Percentiles rank a stretch among this genome's conserved stretches.
phyloP scores from a whole-genome alignment of 2,329 filamentous ascomycete genomes.

The Didymella pomorum region DNA sequence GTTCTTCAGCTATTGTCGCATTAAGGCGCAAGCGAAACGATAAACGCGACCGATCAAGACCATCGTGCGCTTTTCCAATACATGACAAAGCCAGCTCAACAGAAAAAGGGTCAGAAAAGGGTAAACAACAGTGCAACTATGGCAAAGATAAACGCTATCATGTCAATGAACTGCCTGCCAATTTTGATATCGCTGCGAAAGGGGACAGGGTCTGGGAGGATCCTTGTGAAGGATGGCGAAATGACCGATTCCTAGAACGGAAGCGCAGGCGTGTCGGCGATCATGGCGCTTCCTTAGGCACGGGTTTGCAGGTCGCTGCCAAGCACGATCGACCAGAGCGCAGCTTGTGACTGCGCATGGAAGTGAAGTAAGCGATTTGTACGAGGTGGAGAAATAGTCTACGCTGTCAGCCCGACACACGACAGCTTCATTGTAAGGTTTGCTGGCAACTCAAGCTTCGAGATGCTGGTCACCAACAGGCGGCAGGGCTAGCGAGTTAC shows the following conservation, averaged over 20 bases:
- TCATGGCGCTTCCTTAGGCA: constrained; percentile 17
- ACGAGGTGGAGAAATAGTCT: not conserved
- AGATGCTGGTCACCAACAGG: constrained; percentile 10
- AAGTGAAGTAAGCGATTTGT: not conserved
- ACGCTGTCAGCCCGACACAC: not conserved
- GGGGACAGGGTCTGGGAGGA: constrained; percentile 3
- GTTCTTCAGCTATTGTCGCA: constrained; percentile 11
- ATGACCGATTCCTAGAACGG: constrained; percentile 14
- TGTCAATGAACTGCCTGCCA: not conserved
- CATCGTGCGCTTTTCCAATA: not conserved
- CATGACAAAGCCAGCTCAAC: constrained; percentile 2
- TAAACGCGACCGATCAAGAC: constrained; percentile 1
- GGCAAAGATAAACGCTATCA: not conserved
- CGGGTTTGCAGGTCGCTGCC: constrained; percentile 8
- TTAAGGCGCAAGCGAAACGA: constrained; percentile 13
- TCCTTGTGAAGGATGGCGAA: constrained; percentile 4
- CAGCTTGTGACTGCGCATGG: not conserved
- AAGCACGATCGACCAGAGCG: constrained; percentile 7
- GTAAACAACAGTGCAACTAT: not conserved
- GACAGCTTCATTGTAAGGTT: not conserved
- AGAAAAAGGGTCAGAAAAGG: not conserved
- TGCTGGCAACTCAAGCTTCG: constrained; percentile 1
- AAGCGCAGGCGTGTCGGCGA: constrained; percentile 17
- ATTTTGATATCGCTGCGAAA: not conserved
- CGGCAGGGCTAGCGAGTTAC: constrained; percentile 13